phyloP scores from a whole-genome alignment of 805 yeast genomes.

The Starmera caribaea region DNA sequence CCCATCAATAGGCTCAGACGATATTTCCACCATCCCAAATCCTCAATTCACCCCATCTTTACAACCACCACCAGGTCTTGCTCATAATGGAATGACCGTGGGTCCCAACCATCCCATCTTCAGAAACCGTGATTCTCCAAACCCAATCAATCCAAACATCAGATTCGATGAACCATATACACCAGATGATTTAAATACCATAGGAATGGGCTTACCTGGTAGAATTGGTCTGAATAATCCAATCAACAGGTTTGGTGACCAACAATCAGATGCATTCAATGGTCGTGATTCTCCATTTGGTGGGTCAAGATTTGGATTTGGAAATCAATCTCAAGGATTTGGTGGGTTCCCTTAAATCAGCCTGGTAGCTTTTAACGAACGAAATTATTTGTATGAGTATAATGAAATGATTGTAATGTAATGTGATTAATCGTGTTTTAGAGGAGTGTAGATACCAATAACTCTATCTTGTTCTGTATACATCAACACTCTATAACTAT shows the following conservation, averaged over 20 bases:
- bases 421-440: neutral
- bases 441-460: neutral
- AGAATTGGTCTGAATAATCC: constrained; percentile 16
- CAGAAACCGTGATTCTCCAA: constrained; percentile 25
- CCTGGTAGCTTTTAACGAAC: too few species aligned
- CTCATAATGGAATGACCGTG: constrained; percentile 45
- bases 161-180: constrained; percentile 42
- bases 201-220: constrained; percentile 39
- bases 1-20: constrained; percentile 38
- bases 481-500: neutral
- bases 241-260: constrained; percentile 2
- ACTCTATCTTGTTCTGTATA: neutral
- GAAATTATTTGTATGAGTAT: too few species aligned
- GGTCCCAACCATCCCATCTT: constrained; percentile 43
- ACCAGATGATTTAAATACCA: constrained; percentile 31
- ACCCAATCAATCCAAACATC: constrained; percentile 21
- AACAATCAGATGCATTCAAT: constrained; percentile 1
- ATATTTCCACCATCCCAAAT: constrained; percentile 36
- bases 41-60: constrained; percentile 34
- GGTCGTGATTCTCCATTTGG: constrained; percentile 7
- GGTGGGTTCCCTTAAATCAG: neutral
- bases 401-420: neutral
- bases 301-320: constrained; percentile 5
- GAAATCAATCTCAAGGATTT: neutral
- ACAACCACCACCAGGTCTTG: constrained; percentile 25